Conservation (phyloP, 768 basidiomycete genomes). For the Tulasnella sp. region DNA sequence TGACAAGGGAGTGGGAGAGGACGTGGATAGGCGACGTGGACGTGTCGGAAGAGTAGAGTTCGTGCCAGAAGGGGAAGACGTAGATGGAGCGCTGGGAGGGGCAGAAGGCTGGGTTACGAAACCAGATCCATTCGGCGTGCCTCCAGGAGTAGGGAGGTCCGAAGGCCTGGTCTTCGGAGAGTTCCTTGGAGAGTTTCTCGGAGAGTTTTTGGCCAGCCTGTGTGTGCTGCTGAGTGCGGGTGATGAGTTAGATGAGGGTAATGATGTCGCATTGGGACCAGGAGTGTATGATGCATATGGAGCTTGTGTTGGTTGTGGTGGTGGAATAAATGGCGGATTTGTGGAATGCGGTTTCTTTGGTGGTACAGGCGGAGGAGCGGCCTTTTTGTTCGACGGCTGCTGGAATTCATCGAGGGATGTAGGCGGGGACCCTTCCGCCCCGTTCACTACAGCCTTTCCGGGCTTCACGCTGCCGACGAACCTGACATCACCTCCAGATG, state of each 20-base stretch:
- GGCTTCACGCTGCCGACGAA: background rate
- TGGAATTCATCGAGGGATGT: slow-evolving; percentile 8
- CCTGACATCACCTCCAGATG: slow-evolving; percentile 7
- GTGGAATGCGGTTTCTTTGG: background rate
- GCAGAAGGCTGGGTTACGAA: slow-evolving; percentile 18
- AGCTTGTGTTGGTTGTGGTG: background rate
- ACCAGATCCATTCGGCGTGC: slow-evolving; percentile 2
- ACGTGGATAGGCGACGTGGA: slow-evolving; percentile 1
- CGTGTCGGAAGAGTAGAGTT: slow-evolving; percentile 7
- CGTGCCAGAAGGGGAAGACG: slow-evolving; percentile 22
- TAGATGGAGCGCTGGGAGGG: slow-evolving; percentile 13
- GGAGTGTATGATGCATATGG: background rate
- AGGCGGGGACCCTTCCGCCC: background rate
- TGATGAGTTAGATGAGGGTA: slow-evolving; percentile 19
- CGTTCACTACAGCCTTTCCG: background rate
- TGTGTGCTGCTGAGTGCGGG: background rate
- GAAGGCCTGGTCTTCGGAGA: no score
- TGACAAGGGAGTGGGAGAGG: background rate
- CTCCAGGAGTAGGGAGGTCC: background rate
- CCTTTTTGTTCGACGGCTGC: background rate
- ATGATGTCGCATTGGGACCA: background rate
- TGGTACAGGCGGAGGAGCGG: background rate
- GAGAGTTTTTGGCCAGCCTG: background rate
- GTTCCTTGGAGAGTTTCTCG: no score
- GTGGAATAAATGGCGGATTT: background rate